Conservation (phyloP, 148 eudicot genomes). For the Diospyros lotus region DNA sequence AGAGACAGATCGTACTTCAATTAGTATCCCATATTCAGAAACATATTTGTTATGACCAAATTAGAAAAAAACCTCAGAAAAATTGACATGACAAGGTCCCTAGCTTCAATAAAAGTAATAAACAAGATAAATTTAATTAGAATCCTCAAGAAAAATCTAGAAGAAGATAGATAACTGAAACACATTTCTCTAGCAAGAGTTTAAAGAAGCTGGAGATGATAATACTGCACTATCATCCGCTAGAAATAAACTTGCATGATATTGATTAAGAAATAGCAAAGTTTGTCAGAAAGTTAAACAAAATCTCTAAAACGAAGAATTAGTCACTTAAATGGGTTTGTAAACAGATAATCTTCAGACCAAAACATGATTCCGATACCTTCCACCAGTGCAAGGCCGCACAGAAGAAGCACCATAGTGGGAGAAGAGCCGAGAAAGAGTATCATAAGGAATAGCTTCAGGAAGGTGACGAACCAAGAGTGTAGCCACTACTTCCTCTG, state of each 20-base stretch:
- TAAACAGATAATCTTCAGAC: background rate
- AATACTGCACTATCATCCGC: too few relatives aligned
- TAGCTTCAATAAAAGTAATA: background rate
- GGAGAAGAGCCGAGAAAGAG: slow-evolving; percentile 69
- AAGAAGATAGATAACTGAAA: background rate
- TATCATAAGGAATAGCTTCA: slow-evolving; percentile 67
- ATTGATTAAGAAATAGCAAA: too few relatives aligned
- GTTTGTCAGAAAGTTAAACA: background rate
- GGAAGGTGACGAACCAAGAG: slow-evolving; percentile 85
- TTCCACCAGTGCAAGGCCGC: slow-evolving; percentile 59
- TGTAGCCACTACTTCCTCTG: slow-evolving; percentile 32
- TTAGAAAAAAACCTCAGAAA: background rate
- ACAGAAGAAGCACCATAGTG: slow-evolving; percentile 70
- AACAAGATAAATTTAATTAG: background rate
- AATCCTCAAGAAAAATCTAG: background rate
- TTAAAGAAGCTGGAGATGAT: too few relatives aligned
- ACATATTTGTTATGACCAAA: too few relatives aligned
- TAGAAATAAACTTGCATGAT: too few relatives aligned
- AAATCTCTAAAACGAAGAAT: background rate
- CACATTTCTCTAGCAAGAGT: background rate
- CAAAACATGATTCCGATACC: slow-evolving; percentile 18
- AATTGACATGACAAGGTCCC: background rate
- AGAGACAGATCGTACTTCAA: background rate
- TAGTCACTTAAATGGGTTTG: background rate
- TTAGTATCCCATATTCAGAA: too few relatives aligned